Evolutionary conservation across 768 basidiomycete genomes (phyloP), one percentile per base, ranked within the genome.

Genomic region (Suillus alpinus): DNA sequence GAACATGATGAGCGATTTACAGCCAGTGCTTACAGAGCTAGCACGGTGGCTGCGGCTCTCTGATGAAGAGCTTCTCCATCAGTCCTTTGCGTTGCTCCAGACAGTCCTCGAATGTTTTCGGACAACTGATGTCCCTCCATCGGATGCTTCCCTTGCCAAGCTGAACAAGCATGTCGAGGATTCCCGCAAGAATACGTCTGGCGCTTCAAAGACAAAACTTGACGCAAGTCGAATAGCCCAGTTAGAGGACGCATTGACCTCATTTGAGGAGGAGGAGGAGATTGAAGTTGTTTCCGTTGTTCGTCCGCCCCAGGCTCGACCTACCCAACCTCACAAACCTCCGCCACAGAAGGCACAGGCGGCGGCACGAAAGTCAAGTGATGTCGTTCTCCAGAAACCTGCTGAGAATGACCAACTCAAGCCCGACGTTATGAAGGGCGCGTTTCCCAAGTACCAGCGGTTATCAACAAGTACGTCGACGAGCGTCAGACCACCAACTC

Each of bases 11-110:
- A 80, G 78, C 31, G 83, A 87, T 62, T 80, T 98, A 60, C 88
- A 94, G 70, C 83, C 80, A 34, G 89, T 97, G 62, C 77, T 99
- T 55, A 81, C 83, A 3, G 90, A 94, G 67, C 80, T 96, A 53
- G 80, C 88, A 18, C 82, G 85, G 56, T 99, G 97, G 97, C 77
- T 98, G 51, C 87, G 95, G 29, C 80, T 98, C 39, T 98, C 95
- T 13, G 94, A 98, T 73, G 83, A 89, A 66, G 96, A 98, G 69
- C 81, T 97, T 6, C 78, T 98, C 2, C 88, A 95, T 72, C 93
- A 95, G 67, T 89, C 94, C 0, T 94, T 92, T 64, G 80, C 91
- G 55, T 80, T 98, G 23, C 77, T 98, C 26, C 87, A 91, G 68
- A 83, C 86, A 13, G 80, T 98, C 31, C 78, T 98, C 55, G 82